Evolutionary conservation across 768 basidiomycete genomes (phyloP).

Genomic region (Suillus tomentosus): DNA sequence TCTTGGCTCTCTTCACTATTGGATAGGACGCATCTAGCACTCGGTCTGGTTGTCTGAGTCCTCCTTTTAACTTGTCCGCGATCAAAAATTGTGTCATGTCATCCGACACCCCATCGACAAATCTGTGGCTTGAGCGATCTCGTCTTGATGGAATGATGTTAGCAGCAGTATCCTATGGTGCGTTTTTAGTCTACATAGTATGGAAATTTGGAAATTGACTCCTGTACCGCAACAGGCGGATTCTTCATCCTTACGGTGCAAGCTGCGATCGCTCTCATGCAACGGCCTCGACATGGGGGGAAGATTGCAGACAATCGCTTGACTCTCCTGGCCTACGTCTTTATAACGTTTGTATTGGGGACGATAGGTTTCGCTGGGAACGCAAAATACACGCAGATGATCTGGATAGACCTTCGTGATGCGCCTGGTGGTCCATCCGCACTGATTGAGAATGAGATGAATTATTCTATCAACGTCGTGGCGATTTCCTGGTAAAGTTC

Average conservation of each 20-base stretch:
- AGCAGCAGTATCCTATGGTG: slow-evolving; percentile 14
- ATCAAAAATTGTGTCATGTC: slow-evolving; percentile 2
- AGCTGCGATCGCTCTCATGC: slow-evolving; percentile 14
- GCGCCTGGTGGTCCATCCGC: slow-evolving; percentile 16
- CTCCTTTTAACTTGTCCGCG: neutral
- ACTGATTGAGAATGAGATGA: slow-evolving; percentile 20
- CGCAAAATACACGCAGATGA: slow-evolving; percentile 32
- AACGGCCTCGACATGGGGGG: slow-evolving; percentile 7
- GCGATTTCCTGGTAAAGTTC: slow-evolving; percentile 21
- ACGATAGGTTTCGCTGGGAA: slow-evolving; percentile 32
- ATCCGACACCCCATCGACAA: neutral
- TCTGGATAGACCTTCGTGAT: slow-evolving; percentile 34
- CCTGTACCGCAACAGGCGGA: slow-evolving; percentile 18
- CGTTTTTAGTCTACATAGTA: neutral
- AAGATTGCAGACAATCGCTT: slow-evolving; percentile 9
- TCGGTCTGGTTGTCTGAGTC: neutral
- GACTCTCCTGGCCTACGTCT: slow-evolving; percentile 22
- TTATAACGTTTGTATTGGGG: slow-evolving; percentile 28
- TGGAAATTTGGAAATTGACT: neutral
- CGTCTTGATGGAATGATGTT: slow-evolving; percentile 13
- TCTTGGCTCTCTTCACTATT: neutral
- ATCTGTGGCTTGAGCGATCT: slow-evolving; percentile 7
- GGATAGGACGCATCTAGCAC: neutral
- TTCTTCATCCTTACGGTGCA: slow-evolving; percentile 25
- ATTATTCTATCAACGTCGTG: slow-evolving; percentile 26